Conservation (phyloP, 169 alveolate genomes). For the Cryptosporidium bovis region DNA sequence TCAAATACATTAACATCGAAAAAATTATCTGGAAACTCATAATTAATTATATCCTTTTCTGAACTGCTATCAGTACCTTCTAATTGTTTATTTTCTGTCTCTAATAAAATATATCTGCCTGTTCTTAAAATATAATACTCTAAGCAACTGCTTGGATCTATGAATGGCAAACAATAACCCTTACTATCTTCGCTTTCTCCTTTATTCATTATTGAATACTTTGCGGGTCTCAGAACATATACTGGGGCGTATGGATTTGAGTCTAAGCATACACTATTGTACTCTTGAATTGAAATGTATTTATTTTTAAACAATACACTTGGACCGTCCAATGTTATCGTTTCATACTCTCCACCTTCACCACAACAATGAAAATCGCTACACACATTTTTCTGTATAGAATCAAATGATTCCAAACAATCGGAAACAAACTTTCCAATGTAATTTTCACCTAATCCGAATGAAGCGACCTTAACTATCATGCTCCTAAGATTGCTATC, state of each 20-base stretch:
- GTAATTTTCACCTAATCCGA: conserved; percentile 91
- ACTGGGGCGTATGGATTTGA: conserved; percentile 64
- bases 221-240: conserved; percentile 27
- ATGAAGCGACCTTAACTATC: conserved; percentile 85
- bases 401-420: conserved; percentile 64
- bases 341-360: conserved; percentile 99
- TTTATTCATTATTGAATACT: conserved; percentile 1
- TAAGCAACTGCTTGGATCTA: conserved; percentile 10
- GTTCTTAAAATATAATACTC: conserved; percentile 31
- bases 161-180: conserved; percentile 26
- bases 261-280: conserved; percentile 21
- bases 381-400: conserved; percentile 77
- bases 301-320: conserved; percentile 36
- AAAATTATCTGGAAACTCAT: not conserved
- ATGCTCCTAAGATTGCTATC: conserved; percentile 90
- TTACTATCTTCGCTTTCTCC: not conserved
- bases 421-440: conserved; percentile 89
- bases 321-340: conserved; percentile 94
- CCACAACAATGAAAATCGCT: conserved; percentile 97
- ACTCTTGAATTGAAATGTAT: not conserved
- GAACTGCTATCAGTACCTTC: not conserved
- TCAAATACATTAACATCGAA: conserved; percentile 8
- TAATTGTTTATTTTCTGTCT: not conserved
- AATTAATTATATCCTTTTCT: too few species aligned
- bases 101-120: conserved; percentile 21